These are phyloP conservation scores for Boletus eberwhitei DNA, from an alignment of 768 basidiomycete species.

Conservation along the genomic window DNA sequence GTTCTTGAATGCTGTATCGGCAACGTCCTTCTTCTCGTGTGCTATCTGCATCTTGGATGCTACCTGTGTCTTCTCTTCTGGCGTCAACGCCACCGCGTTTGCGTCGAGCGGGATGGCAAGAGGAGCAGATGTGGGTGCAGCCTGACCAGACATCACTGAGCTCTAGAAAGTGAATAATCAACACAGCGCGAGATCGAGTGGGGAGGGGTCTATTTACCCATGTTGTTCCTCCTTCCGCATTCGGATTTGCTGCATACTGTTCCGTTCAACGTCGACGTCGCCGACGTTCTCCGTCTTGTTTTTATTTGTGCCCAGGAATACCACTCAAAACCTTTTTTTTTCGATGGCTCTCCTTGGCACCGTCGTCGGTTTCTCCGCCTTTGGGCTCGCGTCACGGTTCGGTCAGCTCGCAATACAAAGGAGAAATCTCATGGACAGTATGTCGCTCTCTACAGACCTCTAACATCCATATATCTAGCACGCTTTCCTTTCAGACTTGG, in stretches of 20 bases:
- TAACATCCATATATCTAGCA: neutral
- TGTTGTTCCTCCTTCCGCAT: slow-evolving; percentile 22
- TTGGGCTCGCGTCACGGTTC: slow-evolving; percentile 79
- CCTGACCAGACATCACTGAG: slow-evolving; percentile 16
- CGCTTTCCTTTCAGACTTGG: slow-evolving; percentile 52
- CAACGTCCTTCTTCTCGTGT: slow-evolving; percentile 63
- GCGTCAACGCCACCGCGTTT: slow-evolving; percentile 14
- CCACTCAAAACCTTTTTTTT: neutral
- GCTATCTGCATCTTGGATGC: slow-evolving; percentile 56
- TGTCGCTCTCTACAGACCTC: slow-evolving; percentile 31
- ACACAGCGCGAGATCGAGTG: no score
- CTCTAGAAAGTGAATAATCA: neutral
- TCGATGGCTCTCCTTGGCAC: slow-evolving; percentile 66
- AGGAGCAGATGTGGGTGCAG: slow-evolving; percentile 4
- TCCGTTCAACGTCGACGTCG: neutral
- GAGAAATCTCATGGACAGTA: slow-evolving; percentile 76
- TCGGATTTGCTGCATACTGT: neutral
- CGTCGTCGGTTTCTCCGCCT: slow-evolving; percentile 72
- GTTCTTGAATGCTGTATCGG: slow-evolving; percentile 65
- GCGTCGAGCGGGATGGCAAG: slow-evolving; percentile 15
- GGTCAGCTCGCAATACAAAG: slow-evolving; percentile 87
- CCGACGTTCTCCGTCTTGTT: slow-evolving; percentile 11
- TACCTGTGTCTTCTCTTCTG: slow-evolving; percentile 29
- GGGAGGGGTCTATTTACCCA: slow-evolving; percentile 23
- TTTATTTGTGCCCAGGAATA: neutral